A percentile compares a stretch with the other conserved stretches of the same genome.
These are phyloP conservation scores for Neolentinus lepideus DNA, from an alignment of 1,284 basidiomycete genomes.

Conservation along the genomic window DNA sequence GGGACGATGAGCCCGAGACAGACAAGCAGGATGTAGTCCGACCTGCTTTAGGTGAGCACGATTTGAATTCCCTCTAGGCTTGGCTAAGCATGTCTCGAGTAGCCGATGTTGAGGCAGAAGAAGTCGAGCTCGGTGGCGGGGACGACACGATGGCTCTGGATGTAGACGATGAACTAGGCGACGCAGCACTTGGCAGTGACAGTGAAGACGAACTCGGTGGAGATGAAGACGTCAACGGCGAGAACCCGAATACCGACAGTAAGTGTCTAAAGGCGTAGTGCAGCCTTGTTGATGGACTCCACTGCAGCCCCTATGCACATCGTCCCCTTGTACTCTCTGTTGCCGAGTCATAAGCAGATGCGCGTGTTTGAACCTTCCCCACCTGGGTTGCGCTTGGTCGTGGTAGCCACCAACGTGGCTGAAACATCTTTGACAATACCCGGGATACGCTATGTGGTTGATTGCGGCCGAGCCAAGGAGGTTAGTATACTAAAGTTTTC, in stretches of 20 bases:
- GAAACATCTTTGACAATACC: conserved; percentile 79
- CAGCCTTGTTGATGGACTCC: background rate
- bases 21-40: conserved; percentile 29
- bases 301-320: conserved; percentile 58
- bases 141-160: conserved; percentile 43
- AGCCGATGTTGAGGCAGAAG: conserved; percentile 72
- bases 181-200: conserved; percentile 33
- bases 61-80: too few species aligned
- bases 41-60: conserved; percentile 35
- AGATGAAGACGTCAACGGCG: conserved; percentile 41
- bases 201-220: conserved; percentile 40
- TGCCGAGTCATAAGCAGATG: conserved; percentile 72
- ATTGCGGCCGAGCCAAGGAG: conserved; percentile 80
- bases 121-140: conserved; percentile 64
- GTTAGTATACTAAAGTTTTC: conserved; percentile 29
- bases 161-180: conserved; percentile 51
- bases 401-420: conserved; percentile 74
- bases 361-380: conserved; percentile 65
- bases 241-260: background rate
- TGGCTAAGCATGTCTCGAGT: too few species aligned
- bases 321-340: conserved; percentile 67
- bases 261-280: background rate
- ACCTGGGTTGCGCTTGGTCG: conserved; percentile 55
- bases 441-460: conserved; percentile 71
- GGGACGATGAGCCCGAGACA: conserved; percentile 9